Base-by-base conservation (phyloP, 1,284 basidiomycete species). In the Cutaneotrichosporon daszewskae region DNA sequence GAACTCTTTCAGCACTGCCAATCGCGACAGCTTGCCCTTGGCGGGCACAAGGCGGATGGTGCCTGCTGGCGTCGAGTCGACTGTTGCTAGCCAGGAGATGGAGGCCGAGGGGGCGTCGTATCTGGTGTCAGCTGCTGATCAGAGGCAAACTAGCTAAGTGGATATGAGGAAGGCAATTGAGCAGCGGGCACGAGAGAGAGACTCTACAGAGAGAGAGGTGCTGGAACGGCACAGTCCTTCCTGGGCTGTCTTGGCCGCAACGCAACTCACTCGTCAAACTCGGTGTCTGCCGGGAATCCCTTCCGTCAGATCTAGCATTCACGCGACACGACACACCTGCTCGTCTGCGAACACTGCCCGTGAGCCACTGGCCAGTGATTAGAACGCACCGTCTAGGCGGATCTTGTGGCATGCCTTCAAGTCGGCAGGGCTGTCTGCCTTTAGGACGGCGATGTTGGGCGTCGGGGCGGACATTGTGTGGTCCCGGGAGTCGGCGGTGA, bases 261-360 rank as follows among this genome's bases (percentile, higher is more conserved):
- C 26, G 8, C 28, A 14, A 54, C 62, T 32, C 37, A 64, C 64
- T 67, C 61, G 41, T 69, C 65, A 26, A 63, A 53, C 52, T 67
- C 65, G 7, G 49, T 54, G 29, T 69, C 65, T 5, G 57, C 38
- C 4, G 59, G 48, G 38, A 64, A 69, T 10, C 62, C 62, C 60
- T 65, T 27, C 10, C 14, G 31, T 36, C 37, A 54, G 44, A n/a
- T 14, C 18, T 18, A 37, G n/a, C n/a, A n/a, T n/a, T 16, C 32
- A 22, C 19, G 13, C 17, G 14, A n/a, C 11, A 8, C 10, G 31
- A 41, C 59, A 37, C 27, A 68, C 67, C 55, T 70, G 67, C 49
- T 70, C 69, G 7, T 66, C 61, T 9, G 57, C 54, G 39, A 71
- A 71, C 13, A 71, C 68, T 68, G 46, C 22, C n/a, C 13, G 40